Percentiles rank a stretch among this genome's conserved stretches.
Conservation (phyloP, 2,329 filamentous ascomycete genomes). For the Didymella lethalis region DNA sequence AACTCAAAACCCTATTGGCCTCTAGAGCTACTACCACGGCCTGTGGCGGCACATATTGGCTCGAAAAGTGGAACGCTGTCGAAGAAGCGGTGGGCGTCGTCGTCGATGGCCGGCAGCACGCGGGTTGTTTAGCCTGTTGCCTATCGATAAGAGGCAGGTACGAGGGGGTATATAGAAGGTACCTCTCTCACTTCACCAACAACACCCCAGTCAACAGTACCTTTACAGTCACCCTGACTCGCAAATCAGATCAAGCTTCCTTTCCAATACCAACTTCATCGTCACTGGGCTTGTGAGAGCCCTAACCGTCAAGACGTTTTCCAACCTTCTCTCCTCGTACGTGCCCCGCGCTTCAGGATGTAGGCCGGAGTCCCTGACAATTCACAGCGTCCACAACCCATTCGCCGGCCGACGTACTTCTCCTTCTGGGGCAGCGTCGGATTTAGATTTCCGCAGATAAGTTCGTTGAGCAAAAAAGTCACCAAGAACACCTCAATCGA, state of each 20-base stretch:
- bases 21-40: conserved; percentile 23
- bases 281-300: conserved; percentile 50
- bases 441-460: conserved; percentile 57
- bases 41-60: conserved; percentile 30
- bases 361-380: conserved; percentile 31
- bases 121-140: conserved; percentile 32
- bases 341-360: conserved; percentile 50
- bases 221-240: conserved; percentile 16
- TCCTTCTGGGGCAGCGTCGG: conserved; percentile 81
- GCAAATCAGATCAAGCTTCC: conserved; percentile 12
- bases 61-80: conserved; percentile 37
- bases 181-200: conserved; percentile 11
- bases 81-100: conserved; percentile 44
- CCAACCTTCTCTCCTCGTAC: conserved; percentile 97
- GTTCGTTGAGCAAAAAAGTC: conserved; percentile 32
- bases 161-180: conserved; percentile 30
- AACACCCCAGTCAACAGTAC: conserved; percentile 24
- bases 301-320: conserved; percentile 88
- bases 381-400: conserved; percentile 83
- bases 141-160: conserved; percentile 32
- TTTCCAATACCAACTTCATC: conserved; percentile 26
- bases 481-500: conserved; percentile 37
- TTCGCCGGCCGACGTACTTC: conserved; percentile 96
- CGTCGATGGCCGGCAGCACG: conserved; percentile 38
- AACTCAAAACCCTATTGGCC: conserved; percentile 35